phyloP scores from a whole-genome alignment of 1,284 basidiomycete species.

The Pyrrhoderma noxium region DNA sequence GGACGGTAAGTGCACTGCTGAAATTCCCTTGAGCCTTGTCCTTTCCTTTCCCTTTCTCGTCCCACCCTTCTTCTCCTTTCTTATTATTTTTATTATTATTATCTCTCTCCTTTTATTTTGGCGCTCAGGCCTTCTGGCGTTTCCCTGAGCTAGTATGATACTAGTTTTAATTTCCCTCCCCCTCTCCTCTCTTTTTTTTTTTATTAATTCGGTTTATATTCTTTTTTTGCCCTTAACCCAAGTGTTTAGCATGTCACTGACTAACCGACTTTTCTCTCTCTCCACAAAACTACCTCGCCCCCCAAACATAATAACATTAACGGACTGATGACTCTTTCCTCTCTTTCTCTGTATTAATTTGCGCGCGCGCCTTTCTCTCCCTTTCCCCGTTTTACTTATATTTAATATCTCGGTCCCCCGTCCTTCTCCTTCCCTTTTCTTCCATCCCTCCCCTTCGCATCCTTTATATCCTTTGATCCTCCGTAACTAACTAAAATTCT shows the following conservation, averaged over 20 bases:
- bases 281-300: too few relatives aligned
- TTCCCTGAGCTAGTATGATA: not conserved
- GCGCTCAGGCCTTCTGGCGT: not conserved
- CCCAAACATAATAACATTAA: too few relatives aligned
- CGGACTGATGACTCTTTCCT: too few relatives aligned
- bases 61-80: not conserved
- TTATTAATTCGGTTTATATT: too few relatives aligned
- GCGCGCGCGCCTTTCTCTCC: not conserved
- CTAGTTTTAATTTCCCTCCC: not conserved
- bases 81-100: not conserved
- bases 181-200: too few relatives aligned
- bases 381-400: conserved; percentile 1
- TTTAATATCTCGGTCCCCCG: conserved; percentile 14
- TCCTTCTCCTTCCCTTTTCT: not conserved
- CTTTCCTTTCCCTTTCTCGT: not conserved
- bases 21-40: conserved; percentile 19
- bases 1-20: conserved; percentile 73
- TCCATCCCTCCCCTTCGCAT: not conserved
- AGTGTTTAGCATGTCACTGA: too few relatives aligned
- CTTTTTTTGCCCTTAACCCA: too few relatives aligned
- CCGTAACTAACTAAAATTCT: too few relatives aligned
- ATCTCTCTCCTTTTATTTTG: not conserved
- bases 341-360: conserved; percentile 3
- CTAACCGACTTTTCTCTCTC: too few relatives aligned
- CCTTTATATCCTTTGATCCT: conserved; percentile 1